These are phyloP conservation scores for Hanseniaspora hatyaiensis DNA, from an alignment of 805 yeast species.

Conservation along the genomic window DNA sequence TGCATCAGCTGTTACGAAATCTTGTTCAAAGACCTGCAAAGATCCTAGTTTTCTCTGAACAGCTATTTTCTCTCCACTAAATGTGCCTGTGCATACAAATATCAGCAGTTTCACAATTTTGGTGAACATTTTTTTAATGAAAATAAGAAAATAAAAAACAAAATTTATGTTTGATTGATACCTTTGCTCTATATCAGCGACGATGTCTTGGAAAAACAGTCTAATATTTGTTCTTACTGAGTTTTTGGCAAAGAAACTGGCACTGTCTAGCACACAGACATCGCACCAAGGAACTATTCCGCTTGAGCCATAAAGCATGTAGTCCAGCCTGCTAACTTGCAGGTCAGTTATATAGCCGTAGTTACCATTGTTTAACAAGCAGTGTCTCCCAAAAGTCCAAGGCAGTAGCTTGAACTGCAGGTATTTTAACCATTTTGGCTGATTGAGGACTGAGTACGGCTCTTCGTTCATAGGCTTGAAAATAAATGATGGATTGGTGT, in stretches of 20 bases:
- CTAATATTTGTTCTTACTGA: conserved; percentile 4
- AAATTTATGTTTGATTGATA: background rate
- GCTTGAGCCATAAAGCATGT: background rate
- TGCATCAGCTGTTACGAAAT: conserved; percentile 48
- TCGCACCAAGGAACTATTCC: conserved; percentile 15
- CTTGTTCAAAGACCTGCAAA: conserved; percentile 50
- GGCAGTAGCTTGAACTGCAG: conserved; percentile 11
- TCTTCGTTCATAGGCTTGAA: conserved; percentile 16
- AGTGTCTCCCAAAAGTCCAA: conserved; percentile 13
- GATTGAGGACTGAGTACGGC: conserved; percentile 7
- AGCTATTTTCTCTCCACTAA: conserved; percentile 1
- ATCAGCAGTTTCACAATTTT: background rate
- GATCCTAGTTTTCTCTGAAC: conserved; percentile 45
- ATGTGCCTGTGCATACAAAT: conserved; percentile 1
- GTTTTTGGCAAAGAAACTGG: conserved; percentile 12
- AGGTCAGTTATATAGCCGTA: conserved; percentile 15
- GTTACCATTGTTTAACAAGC: conserved; percentile 10
- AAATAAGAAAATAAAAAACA: background rate
- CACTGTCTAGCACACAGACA: conserved; percentile 15
- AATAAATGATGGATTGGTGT: background rate
- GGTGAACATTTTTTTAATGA: background rate
- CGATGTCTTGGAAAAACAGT: background rate
- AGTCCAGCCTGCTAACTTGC: conserved; percentile 7
- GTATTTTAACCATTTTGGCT: conserved; percentile 15
- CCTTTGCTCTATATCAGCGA: background rate